Base-by-base conservation (phyloP, 163 green algal genomes). In the Scenedesmus sp. region DNA sequence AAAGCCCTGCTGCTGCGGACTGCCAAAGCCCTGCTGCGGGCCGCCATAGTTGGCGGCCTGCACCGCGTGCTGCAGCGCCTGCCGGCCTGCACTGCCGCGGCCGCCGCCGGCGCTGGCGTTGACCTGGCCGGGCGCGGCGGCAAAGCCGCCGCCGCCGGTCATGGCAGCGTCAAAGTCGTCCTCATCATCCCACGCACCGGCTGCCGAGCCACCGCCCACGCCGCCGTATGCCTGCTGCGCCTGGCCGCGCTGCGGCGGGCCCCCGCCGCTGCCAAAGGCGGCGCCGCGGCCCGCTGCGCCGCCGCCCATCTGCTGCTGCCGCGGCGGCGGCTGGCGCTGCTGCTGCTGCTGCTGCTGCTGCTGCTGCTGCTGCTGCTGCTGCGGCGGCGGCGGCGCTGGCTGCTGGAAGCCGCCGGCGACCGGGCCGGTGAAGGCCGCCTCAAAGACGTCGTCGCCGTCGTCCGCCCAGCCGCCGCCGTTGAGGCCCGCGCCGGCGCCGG, bases 391-490 rank as follows among this genome's bases (percentile, higher is more conserved):
- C 28, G 18, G 57, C 24, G 45, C 29, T 64, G n/a, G 26, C 54
- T 7, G 20, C 36, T n/a, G n/a, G 15, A 17, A 17, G 53, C 20
- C n/a, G 53, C 56, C 44, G 53, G 3, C n/a, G 53, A 24, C 44
- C 28, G 31, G 47, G 50, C 29, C 67, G 28, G n/a, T 76, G 67
- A 76, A 76, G 15, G 50, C 50, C 5, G 63, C 11, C 7, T 76
- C 67, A 54, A 76, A 76, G 1, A 66, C 50, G 42, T 76, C 67
- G 29, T 76, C 67, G 18, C 15, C 48, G 39, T 76, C 67, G 56
- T 39, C 62, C 62, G 34, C 51, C 7, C 39, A 6, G 39, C 57
- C 14, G 57, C 24, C 36, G 28, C 29, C 29, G 34, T 39, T 47
- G 39, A 47, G 39, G 39, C 39, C 10, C 47, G 17, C 44, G 7